Base-by-base conservation (phyloP, 208 protist species). In the Trypanosoma lewisi region DNA sequence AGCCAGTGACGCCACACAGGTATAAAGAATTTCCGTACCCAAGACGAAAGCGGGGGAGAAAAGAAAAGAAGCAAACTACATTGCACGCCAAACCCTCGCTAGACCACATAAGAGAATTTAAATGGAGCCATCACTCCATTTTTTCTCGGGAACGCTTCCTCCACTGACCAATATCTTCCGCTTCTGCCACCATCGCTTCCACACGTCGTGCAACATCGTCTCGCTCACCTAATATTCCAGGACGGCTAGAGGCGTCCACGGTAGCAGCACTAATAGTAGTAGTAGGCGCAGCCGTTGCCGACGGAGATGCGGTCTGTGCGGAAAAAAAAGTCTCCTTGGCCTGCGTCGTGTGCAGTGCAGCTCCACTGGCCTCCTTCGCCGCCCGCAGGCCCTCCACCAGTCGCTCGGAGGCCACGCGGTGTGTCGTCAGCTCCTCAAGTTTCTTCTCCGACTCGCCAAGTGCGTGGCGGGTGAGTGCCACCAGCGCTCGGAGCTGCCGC, bases 401-500 rank as follows among this genome's bases (percentile, higher is more conserved):
- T 23, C 28, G 52, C 42, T 54, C 27, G 4, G 45, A 50, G 14
- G 53, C 57, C 2, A 62, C 1, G 8, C 66, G 14, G 37, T 73
- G 58, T 5, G 45, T 39, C 1, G 33, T 48, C 4, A 37, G 73
- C 57, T 80, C 63, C 44, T 57, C 69, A 27, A 93, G 45, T 44
- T 71, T 71, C 7, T 56, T 53, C 61, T 74, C 63, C 28, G 60
- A 54, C 41, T 81, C 72, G 4, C 4, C 39, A 33, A 85, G 31
- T 0, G 70, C 82, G 6, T 77, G 75, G 8, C 67, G 51, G 7
- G 80, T 82, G 1, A 95, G 70, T 33, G 74, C 63, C 52, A 63
- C 74, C 17, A 95, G 65, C 7, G 89, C 89, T 17, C 68, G 77
- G 9, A 91, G 51, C 59, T 95, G 89, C 2, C 89, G 76, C 21